These are phyloP conservation scores for Ophiostoma quercus DNA, from an alignment of 2,329 filamentous ascomycete genomes.

Conservation along the genomic window DNA sequence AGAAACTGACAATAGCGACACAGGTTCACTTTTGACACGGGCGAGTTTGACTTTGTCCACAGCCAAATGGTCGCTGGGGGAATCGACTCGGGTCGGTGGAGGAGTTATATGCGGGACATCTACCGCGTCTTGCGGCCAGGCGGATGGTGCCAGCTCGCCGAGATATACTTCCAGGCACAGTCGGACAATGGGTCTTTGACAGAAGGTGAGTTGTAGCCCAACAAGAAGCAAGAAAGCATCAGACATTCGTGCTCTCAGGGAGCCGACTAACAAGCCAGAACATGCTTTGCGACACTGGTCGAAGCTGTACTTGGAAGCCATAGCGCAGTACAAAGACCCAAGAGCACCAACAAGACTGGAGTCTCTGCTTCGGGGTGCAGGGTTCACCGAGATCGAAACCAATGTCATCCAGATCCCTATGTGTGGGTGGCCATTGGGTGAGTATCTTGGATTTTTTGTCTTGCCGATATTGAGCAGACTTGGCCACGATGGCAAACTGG, in stretches of 20 bases:
- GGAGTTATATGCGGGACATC: conserved; percentile 70
- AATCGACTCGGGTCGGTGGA: conserved; percentile 68
- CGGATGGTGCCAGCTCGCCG: conserved; percentile 86
- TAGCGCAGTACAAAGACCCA: conserved; percentile 61
- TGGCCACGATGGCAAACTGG: not conserved
- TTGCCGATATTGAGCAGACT: not conserved
- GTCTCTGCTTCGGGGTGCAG: conserved; percentile 54
- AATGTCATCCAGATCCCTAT: conserved; percentile 62
- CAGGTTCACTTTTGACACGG: conserved; percentile 62
- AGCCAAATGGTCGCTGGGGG: conserved; percentile 68
- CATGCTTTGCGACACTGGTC: conserved; percentile 67
- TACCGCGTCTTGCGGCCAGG: conserved; percentile 64
- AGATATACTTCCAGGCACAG: conserved; percentile 79
- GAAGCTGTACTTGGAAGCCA: conserved; percentile 54
- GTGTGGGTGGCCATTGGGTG: conserved; percentile 65
- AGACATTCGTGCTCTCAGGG: not conserved
- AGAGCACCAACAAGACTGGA: conserved; percentile 57
- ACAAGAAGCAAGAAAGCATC: no score
- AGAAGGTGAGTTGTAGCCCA: conserved; percentile 43
- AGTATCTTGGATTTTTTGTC: conserved; percentile 27
- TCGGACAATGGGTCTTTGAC: conserved; percentile 77
- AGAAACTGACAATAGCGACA: not conserved
- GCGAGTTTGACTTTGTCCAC: conserved; percentile 77
- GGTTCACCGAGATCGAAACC: conserved; percentile 63
- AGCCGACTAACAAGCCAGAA: conserved; percentile 37